Base-by-base conservation (phyloP, 495 filamentous ascomycete species). In the Arthonia radiata region DNA sequence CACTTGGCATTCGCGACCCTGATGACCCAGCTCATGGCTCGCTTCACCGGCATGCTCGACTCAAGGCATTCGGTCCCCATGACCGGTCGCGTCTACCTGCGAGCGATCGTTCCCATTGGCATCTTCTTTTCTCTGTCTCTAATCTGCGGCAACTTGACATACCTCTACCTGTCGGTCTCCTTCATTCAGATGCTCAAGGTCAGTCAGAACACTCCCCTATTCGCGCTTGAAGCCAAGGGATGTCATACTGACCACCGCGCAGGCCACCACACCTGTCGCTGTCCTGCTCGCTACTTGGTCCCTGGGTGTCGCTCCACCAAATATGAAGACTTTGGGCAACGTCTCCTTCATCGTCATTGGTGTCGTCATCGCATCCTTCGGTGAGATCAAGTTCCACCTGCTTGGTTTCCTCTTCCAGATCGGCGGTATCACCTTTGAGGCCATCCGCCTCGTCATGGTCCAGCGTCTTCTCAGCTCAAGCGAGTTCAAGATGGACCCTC, bases 101-200 rank as follows among this genome's bases (percentile, higher is more conserved):
- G 79, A 40, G 78, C 78, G 15, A 90, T 93, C 40, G 71, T 91
- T 17, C 81, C 81, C 15, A 91, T 93, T 43, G 81, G 81, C 34
- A 44, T 89, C 31, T 82, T 83, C 58, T 93, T 90, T 62, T 79
- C 71, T 52, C 55, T 90, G 54, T 80, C 72, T 48, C 62, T 93
- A 63, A 91, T 93, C 41, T 91, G 77, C 52, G 75, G 80, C 32
- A 91, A 93, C 53, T 58, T 82, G 44, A 77, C 82, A 30, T 93
- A 91, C 44, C 56, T 93, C 27, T 89, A 86, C 51, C 64, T 93
- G 34, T 77, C 71, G 41, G 81, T 91, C 34, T 66, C 81, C 24
- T 93, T 93, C 50, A 93, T 93, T 47, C 81, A 93, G 57, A 93
- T 93, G 81, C 64, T 93, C 40, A 92, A 92, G 76, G 71, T 72